Evolutionary conservation across 768 basidiomycete species (phyloP).

Genomic region (Filobasidium floriforme): DNA sequence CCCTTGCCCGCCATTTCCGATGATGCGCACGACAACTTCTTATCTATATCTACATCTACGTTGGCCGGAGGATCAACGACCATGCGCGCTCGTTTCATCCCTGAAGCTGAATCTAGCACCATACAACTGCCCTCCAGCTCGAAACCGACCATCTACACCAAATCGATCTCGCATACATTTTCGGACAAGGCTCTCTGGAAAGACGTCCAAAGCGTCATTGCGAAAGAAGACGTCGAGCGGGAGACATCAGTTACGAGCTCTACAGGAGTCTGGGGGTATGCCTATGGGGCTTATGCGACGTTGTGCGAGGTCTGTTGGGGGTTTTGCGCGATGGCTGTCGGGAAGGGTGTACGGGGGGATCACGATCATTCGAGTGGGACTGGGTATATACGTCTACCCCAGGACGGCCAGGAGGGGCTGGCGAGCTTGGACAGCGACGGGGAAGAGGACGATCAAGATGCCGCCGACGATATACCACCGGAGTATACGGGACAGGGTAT

Average conservation of each 20-base stretch:
- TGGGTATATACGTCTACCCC: conserved; percentile 15
- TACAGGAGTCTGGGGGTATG: conserved; percentile 21
- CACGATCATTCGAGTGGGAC: background rate
- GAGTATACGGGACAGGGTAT: background rate
- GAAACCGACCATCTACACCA: conserved; percentile 17
- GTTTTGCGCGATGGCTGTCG: conserved; percentile 39
- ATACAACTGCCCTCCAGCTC: background rate
- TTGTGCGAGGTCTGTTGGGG: conserved; percentile 40
- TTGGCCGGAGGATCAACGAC: background rate
- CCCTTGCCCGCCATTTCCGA: conserved; percentile 3
- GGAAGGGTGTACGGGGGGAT: conserved; percentile 7
- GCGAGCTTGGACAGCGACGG: background rate
- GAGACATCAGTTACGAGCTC: conserved; percentile 6
- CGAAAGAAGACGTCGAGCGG: background rate
- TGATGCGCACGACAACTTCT: background rate
- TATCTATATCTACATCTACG: background rate
- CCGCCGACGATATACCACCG: background rate
- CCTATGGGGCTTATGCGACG: conserved; percentile 29
- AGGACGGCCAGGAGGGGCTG: conserved; percentile 5
- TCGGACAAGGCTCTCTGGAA: conserved; percentile 36
- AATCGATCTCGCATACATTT: conserved; percentile 31
- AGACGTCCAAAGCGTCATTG: conserved; percentile 19
- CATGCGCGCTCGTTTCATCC: background rate
- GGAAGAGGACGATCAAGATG: conserved; percentile 4
- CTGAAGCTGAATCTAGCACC: background rate